Conservation (phyloP, 225 moss, liverwort and hornwort species). For the Anthoceros angustus region DNA sequence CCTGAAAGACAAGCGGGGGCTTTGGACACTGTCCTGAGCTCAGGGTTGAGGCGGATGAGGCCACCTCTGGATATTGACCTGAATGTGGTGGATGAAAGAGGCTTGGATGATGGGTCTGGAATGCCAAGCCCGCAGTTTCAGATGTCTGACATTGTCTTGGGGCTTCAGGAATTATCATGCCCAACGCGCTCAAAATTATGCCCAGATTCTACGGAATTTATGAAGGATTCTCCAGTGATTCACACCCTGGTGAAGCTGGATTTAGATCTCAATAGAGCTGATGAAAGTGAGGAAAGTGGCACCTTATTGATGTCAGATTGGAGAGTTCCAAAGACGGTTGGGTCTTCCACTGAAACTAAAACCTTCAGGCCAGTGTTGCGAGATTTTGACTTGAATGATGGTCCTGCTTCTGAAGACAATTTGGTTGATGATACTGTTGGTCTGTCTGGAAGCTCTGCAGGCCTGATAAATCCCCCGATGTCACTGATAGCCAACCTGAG, state of each 20-base stretch:
- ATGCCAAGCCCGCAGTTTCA: too few relatives aligned
- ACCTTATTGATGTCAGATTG: slow-evolving; percentile 36
- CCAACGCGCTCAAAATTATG: neutral
- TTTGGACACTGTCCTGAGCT: slow-evolving; percentile 36
- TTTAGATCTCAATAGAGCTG: slow-evolving; percentile 82
- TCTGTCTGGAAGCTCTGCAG: slow-evolving; percentile 31
- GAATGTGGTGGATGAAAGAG: slow-evolving; percentile 82
- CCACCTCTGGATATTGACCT: slow-evolving; percentile 82
- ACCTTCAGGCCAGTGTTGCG: slow-evolving; percentile 48
- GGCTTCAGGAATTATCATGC: neutral
- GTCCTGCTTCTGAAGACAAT: slow-evolving; percentile 20
- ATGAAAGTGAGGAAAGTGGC: slow-evolving; percentile 87
- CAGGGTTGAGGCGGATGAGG: slow-evolving; percentile 29
- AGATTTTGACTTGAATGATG: slow-evolving; percentile 90
- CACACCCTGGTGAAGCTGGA: slow-evolving; percentile 19
- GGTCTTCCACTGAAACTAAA: slow-evolving; percentile 52
- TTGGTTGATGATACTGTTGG: slow-evolving; percentile 48
- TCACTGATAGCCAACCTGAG: slow-evolving; percentile 35
- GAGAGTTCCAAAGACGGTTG: slow-evolving; percentile 34
- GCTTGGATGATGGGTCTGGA: slow-evolving; percentile 40
- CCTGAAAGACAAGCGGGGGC: slow-evolving; percentile 67
- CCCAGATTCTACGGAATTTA: too few relatives aligned
- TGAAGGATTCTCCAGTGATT: too few relatives aligned
- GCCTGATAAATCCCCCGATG: slow-evolving; percentile 13
- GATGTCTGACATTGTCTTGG: neutral